Percentiles rank a stretch among this genome's conserved stretches.
phyloP scores from a whole-genome alignment of 2,329 filamentous ascomycete genomes.

The Ophiosphaerella herpotricha region DNA sequence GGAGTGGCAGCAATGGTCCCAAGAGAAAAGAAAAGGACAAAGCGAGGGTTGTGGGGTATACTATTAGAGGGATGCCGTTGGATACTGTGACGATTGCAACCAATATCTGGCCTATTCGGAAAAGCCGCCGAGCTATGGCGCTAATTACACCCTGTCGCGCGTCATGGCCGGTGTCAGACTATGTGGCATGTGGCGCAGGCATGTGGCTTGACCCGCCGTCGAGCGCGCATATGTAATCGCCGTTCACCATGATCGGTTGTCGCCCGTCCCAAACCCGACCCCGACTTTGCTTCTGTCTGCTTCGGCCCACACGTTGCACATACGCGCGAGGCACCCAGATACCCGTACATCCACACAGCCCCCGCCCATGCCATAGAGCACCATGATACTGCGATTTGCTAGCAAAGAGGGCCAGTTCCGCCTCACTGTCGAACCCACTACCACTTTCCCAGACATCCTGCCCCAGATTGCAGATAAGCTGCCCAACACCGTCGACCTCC shows the following conservation, averaged over 20 bases:
- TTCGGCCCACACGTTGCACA: background rate
- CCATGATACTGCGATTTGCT: slow-evolving; percentile 83
- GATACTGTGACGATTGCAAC: slow-evolving; percentile 1
- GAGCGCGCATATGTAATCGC: slow-evolving; percentile 8
- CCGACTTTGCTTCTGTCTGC: slow-evolving; percentile 15
- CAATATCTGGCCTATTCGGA: slow-evolving; percentile 34
- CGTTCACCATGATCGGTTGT: too few relatives aligned
- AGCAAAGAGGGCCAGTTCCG: slow-evolving; percentile 93
- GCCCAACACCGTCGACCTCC: slow-evolving; percentile 59
- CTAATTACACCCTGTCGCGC: slow-evolving; percentile 13
- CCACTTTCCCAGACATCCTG: slow-evolving; percentile 68
- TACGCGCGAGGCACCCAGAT: background rate
- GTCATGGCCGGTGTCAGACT: slow-evolving; percentile 19
- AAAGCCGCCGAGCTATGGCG: slow-evolving; percentile 16
- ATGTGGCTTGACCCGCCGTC: slow-evolving; percentile 5
- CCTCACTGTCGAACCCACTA: slow-evolving; percentile 73
- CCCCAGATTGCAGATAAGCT: slow-evolving; percentile 63
- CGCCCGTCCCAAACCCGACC: background rate
- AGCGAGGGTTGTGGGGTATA: background rate
- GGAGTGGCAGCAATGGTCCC: background rate
- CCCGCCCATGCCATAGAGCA: slow-evolving; percentile 4
- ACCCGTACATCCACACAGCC: background rate
- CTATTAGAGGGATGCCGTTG: background rate
- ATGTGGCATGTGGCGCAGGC: too few relatives aligned
- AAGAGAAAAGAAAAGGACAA: background rate